These are phyloP conservation scores for Graphilbum sp. DNA, from an alignment of 2,329 filamentous ascomycete species.

Conservation along the genomic window DNA sequence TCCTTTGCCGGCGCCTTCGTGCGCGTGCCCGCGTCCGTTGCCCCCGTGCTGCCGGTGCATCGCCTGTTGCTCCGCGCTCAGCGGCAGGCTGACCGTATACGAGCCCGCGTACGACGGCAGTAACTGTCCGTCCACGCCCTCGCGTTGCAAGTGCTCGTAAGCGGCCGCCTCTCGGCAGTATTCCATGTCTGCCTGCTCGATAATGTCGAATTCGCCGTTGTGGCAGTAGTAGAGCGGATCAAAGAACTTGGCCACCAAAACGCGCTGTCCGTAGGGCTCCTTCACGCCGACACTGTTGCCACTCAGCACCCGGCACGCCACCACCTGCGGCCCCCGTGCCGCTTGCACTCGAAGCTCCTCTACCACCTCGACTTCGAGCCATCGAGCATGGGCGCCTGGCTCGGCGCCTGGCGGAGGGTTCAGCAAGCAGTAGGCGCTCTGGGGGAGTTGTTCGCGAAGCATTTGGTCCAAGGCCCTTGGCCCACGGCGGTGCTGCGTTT, in stretches of 20 bases:
- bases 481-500: constrained; percentile 2
- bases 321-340: constrained; percentile 4
- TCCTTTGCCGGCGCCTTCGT: too few relatives aligned
- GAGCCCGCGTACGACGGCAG: constrained; percentile 7
- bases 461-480: constrained; percentile 2
- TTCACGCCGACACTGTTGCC: neutral
- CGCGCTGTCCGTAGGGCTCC: neutral
- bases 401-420: constrained; percentile 6
- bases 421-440: constrained; percentile 8
- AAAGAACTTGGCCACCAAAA: constrained; percentile 8
- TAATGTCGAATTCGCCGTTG: constrained; percentile 6
- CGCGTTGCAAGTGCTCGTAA: constrained; percentile 5
- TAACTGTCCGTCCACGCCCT: constrained; percentile 6
- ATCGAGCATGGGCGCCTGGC: neutral
- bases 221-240: constrained; percentile 10
- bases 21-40: too few relatives aligned
- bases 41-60: neutral
- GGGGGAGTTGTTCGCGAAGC: constrained; percentile 6
- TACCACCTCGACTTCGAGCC: constrained; percentile 1
- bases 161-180: constrained; percentile 8
- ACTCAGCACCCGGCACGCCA: constrained; percentile 5
- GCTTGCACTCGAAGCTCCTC: constrained; percentile 4
- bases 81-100: constrained; percentile 5
- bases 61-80: constrained; percentile 1
- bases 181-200: constrained; percentile 8